Conservation (phyloP, 495 filamentous ascomycete species). For the Hyaloscypha hepaticicola region DNA sequence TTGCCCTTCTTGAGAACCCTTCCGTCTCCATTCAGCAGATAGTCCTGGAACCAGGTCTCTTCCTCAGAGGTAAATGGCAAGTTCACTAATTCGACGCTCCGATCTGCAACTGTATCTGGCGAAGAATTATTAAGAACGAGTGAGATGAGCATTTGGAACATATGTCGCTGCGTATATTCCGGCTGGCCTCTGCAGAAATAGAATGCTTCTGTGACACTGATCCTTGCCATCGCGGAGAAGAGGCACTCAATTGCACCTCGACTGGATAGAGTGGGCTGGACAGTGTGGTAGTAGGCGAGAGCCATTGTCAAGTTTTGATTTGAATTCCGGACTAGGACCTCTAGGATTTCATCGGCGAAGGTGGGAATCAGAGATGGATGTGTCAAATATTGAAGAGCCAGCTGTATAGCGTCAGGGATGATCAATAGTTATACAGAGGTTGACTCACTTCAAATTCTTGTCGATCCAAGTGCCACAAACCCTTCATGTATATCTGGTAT, state of each 20-base stretch:
- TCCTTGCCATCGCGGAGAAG: conserved; percentile 64
- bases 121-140: conserved; percentile 53
- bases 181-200: conserved; percentile 67
- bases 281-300: conserved; percentile 74
- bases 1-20: conserved; percentile 59
- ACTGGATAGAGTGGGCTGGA: conserved; percentile 61
- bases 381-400: conserved; percentile 68
- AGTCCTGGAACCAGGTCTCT: conserved; percentile 70
- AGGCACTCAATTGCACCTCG: conserved; percentile 58
- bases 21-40: conserved; percentile 59
- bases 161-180: conserved; percentile 54
- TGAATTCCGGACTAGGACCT: conserved; percentile 61
- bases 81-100: conserved; percentile 67
- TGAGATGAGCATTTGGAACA: conserved; percentile 67
- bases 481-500: conserved; percentile 74
- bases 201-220: conserved; percentile 69
- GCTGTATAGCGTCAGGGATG: conserved; percentile 40
- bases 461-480: conserved; percentile 77
- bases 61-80: conserved; percentile 67
- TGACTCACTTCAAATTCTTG: conserved; percentile 59
- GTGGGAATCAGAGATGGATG: conserved; percentile 75
- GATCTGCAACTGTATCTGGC: conserved; percentile 47
- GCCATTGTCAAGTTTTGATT: conserved; percentile 62
- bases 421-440: neutral
- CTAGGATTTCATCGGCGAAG: conserved; percentile 77